Evolutionary conservation across 179 eudicot species (phyloP).

Genomic region (Beta macrorhiza): DNA sequence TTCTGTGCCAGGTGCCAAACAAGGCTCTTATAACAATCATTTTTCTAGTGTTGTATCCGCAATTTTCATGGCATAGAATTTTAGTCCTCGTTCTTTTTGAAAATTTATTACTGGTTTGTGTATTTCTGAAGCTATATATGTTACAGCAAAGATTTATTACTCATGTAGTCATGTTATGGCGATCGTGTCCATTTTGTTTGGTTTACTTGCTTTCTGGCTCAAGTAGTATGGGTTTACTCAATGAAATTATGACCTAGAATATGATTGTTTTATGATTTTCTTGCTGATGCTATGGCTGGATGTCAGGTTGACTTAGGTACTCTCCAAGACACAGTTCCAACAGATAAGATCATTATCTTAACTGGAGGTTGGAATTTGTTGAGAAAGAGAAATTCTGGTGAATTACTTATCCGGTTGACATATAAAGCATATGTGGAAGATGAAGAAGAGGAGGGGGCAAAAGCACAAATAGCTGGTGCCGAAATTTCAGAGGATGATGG

Average conservation of each 20-base stretch:
- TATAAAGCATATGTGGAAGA: constrained; percentile 98
- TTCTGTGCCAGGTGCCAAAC: not conserved
- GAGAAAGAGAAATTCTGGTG: constrained; percentile 62
- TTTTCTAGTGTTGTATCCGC: not conserved
- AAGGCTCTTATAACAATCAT: not conserved
- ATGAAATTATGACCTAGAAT: not conserved
- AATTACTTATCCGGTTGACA: constrained; percentile 74
- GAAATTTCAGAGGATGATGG: constrained; percentile 69
- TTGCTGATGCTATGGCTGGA: constrained; percentile 4
- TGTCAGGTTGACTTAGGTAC: constrained; percentile 78
- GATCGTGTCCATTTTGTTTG: constrained; percentile 6
- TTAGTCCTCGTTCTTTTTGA: not conserved
- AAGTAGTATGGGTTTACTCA: not conserved
- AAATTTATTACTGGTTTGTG: not conserved
- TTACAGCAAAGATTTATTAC: not conserved
- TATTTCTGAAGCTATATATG: not conserved
- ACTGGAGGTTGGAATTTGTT: constrained; percentile 77
- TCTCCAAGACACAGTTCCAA: constrained; percentile 87
- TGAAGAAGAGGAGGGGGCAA: constrained; percentile 75
- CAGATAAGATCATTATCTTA: constrained; percentile 73
- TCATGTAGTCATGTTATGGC: not conserved
- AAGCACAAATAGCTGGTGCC: constrained; percentile 33
- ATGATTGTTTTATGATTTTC: not conserved
- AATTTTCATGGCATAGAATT: not conserved
- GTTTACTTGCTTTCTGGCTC: not conserved